Evolutionary conservation across 2,329 filamentous ascomycete species (phyloP), one percentile per base, ranked within the genome.

Genomic region (Beauveria bassiana): DNA sequence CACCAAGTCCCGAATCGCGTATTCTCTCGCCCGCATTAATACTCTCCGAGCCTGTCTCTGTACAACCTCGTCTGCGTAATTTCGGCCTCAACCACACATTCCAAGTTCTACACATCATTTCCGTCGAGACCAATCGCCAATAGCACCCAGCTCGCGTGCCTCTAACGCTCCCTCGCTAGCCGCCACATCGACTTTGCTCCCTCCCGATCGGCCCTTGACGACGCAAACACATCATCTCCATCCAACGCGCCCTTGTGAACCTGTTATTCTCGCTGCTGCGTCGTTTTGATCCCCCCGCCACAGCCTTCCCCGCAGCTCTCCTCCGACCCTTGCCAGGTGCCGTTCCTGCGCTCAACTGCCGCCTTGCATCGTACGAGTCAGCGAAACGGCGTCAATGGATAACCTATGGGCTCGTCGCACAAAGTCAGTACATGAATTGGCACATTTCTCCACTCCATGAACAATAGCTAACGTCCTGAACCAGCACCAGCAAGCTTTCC

Each of bases 401-500:
- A 83, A 81, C 73, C 77, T 86, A 80, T 93, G 90, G 90, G 88
- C 85, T 77, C 88, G 90, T 77, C 88, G 90, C 77, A 88, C 87
- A 77, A 92, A 91, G 90, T 93, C 82, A 76, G 86, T 76, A 59
- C 34, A 34, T 52, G 26, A 42, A 43, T 31, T 60, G 45, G 38
- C 58, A 47, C 46, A 51, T 40, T 34, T 62, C 18, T 34, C 51
- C 55, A 42, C 16, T 40, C 55, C 42, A 57, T 64, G 65, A 68
- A 66, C 65, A 62, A 65, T 34, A 56, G 47, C 59, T 66, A 70
- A 34, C 43, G 42, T 61, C 61, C 72, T 5, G 6, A 22, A 26
- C 22, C n/a, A 95, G 89, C 81, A 85, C 85, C 77, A 90, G 86
- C 83, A 98, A 96, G 81, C 89, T 97, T 77, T 96, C 92, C 68